These are phyloP conservation scores for Ascochyta lentis DNA, from an alignment of 2,329 filamentous ascomycete genomes.

Conservation along the genomic window DNA sequence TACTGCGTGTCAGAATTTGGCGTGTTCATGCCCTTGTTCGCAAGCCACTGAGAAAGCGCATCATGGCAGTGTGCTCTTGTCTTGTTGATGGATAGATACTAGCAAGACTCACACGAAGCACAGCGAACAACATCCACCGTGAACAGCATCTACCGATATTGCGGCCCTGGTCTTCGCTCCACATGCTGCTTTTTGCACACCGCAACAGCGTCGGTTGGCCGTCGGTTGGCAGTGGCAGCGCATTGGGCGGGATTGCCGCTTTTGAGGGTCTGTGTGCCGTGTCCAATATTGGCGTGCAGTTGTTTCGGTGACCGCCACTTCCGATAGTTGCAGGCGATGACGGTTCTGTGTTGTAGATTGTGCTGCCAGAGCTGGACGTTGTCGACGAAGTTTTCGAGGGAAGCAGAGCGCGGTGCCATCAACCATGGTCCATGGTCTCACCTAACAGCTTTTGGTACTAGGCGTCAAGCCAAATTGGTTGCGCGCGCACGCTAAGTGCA, in stretches of 20 bases:
- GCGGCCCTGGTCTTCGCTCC: constrained; percentile 16
- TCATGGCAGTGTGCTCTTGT: neutral
- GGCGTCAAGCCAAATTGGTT: constrained; percentile 21
- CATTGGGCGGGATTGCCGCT: constrained; percentile 39
- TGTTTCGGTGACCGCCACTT: constrained; percentile 31
- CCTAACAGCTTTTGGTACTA: constrained; percentile 33
- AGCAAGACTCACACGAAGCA: neutral
- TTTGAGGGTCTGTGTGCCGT: constrained; percentile 42
- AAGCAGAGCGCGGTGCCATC: constrained; percentile 7
- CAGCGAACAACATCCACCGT: neutral
- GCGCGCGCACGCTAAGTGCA: constrained; percentile 34
- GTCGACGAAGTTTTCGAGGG: constrained; percentile 1
- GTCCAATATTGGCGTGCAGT: constrained; percentile 45
- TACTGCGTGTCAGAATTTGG: neutral
- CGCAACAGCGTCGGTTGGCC: constrained; percentile 26
- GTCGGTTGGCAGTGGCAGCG: constrained; percentile 33
- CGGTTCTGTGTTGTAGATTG: constrained; percentile 9
- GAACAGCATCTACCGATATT: neutral
- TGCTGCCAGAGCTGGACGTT: constrained; percentile 3
- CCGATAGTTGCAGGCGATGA: constrained; percentile 26
- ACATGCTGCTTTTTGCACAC: constrained; percentile 29
- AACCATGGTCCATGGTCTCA: constrained; percentile 20
- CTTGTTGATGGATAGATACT: neutral
- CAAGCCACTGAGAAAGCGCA: neutral
- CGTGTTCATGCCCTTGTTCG: neutral